Conservation (phyloP, 495 filamentous ascomycete genomes). For the Hyaloscypha hepaticicola region DNA sequence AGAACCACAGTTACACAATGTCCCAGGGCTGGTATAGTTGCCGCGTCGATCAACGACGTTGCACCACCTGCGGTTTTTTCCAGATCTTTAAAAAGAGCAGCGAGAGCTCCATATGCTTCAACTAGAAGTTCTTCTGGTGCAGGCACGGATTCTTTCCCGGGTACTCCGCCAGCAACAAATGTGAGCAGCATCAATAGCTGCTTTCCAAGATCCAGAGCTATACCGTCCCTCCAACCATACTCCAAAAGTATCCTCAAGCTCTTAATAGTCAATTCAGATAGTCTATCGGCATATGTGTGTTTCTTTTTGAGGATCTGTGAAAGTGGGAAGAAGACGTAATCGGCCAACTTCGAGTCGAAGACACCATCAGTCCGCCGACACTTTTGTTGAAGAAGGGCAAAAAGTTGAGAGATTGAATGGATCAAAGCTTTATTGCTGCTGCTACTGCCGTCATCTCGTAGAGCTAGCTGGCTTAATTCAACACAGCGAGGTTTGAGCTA, state of each 20-base stretch:
- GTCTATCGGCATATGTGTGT: constrained; percentile 66
- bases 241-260: constrained; percentile 70
- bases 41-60: constrained; percentile 47
- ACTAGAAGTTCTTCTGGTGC: constrained; percentile 66
- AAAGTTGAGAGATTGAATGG: constrained; percentile 53
- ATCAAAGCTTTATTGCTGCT: constrained; percentile 53
- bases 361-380: constrained; percentile 45
- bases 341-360: constrained; percentile 79
- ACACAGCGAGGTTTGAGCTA: constrained; percentile 79
- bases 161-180: constrained; percentile 67
- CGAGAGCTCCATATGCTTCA: constrained; percentile 47
- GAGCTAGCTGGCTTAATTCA: constrained; percentile 67
- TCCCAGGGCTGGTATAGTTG: constrained; percentile 77
- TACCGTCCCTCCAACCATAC: constrained; percentile 70
- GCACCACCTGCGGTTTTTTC: constrained; percentile 36
- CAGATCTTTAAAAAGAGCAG: constrained; percentile 40
- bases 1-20: constrained; percentile 79
- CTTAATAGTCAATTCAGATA: constrained; percentile 71
- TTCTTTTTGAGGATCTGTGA: constrained; percentile 81
- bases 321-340: constrained; percentile 93
- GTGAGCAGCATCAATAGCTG: constrained; percentile 85
- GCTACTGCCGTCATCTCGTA: constrained; percentile 57
- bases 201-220: constrained; percentile 68
- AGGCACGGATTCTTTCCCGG: constrained; percentile 42
- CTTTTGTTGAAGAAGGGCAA: constrained; percentile 50